A percentile compares a stretch with the other conserved stretches of the same genome.
These are phyloP conservation scores for Globisporangium acanthophoron DNA, from an alignment of 352 stramenopile species.

Conservation along the genomic window DNA sequence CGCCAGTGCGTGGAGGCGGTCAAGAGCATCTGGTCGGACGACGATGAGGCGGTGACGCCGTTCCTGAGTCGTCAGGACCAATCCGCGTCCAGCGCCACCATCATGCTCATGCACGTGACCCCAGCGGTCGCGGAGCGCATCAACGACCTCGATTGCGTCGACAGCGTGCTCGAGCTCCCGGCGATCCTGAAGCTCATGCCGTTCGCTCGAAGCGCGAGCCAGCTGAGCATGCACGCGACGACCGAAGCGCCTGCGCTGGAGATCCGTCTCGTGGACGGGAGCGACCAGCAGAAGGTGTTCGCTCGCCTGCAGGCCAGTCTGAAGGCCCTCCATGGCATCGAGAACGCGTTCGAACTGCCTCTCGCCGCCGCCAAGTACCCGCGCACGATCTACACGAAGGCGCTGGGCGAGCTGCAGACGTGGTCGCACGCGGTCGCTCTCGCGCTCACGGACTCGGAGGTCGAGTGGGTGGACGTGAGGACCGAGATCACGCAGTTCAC, in stretches of 20 bases:
- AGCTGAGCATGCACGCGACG: slow-evolving; percentile 28
- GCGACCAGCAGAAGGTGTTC: slow-evolving; percentile 21
- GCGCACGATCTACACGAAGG: slow-evolving; percentile 43
- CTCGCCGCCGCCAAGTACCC: slow-evolving; percentile 16
- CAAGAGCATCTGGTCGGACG: slow-evolving; percentile 24
- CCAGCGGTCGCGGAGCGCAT: slow-evolving; percentile 21
- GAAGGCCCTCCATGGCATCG: slow-evolving; percentile 36
- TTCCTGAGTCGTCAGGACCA: slow-evolving; percentile 49
- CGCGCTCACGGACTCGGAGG: slow-evolving; percentile 32
- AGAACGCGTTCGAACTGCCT: slow-evolving; percentile 51
- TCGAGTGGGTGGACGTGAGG: slow-evolving; percentile 62
- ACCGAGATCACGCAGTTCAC: slow-evolving; percentile 28
- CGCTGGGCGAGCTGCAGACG: slow-evolving; percentile 40
- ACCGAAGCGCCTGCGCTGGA: slow-evolving; percentile 44
- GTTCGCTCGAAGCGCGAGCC: slow-evolving; percentile 45
- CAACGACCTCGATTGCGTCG: slow-evolving; percentile 39
- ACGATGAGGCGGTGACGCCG: slow-evolving; percentile 37
- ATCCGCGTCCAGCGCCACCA: slow-evolving; percentile 27
- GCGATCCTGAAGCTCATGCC: slow-evolving; percentile 69
- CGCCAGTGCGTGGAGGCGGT: slow-evolving; percentile 39
- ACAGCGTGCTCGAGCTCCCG: slow-evolving; percentile 36
- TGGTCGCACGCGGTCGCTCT: slow-evolving; percentile 58
- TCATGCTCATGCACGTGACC: slow-evolving; percentile 55
- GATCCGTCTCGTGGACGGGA: slow-evolving; percentile 45
- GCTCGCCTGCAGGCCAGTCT: slow-evolving; percentile 34